A percentile compares a stretch with the other conserved stretches of the same genome.
These are phyloP conservation scores for Paraphaeosphaeria minitans DNA, from an alignment of 2,329 filamentous ascomycete genomes.

Conservation along the genomic window DNA sequence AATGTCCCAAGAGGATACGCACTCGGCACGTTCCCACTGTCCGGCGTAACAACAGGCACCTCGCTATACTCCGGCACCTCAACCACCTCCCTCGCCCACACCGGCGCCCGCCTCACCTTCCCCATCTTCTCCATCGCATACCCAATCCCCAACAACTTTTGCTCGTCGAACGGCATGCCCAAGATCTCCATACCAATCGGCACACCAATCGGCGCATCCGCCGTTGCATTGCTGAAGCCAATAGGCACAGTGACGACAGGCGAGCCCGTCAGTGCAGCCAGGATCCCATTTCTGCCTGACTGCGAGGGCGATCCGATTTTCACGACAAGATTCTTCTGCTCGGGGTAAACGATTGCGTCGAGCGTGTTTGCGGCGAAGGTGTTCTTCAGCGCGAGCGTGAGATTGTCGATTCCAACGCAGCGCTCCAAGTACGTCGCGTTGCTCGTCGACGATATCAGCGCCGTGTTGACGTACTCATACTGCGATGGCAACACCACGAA, in stretches of 20 bases:
- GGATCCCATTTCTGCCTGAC: conserved; percentile 63
- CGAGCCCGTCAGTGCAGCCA: conserved; percentile 59
- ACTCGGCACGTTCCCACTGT: conserved; percentile 49
- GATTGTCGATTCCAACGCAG: conserved; percentile 56
- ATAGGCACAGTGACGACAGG: conserved; percentile 61
- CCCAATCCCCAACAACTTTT: conserved; percentile 60
- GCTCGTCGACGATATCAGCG: conserved; percentile 57
- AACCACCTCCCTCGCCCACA: conserved; percentile 51
- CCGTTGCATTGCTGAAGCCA: conserved; percentile 57
- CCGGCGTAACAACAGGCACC: conserved; percentile 54
- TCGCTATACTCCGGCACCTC: conserved; percentile 46
- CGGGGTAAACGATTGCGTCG: conserved; percentile 66
- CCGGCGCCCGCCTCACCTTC: conserved; percentile 55
- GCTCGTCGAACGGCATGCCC: conserved; percentile 62
- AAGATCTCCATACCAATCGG: conserved; percentile 70
- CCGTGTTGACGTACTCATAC: conserved; percentile 60
- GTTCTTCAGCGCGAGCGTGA: conserved; percentile 57
- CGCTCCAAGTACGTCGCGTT: conserved; percentile 57
- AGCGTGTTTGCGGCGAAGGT: conserved; percentile 58
- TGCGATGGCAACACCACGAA: conserved; percentile 67
- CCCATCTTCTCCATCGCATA: conserved; percentile 55
- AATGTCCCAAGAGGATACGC: conserved; percentile 57
- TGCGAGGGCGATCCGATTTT: conserved; percentile 62
- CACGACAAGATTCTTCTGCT: conserved; percentile 68
- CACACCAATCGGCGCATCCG: conserved; percentile 61